Evolutionary conservation across 139 green algal genomes (phyloP).

Genomic region (Tetradesmus obliquus): DNA sequence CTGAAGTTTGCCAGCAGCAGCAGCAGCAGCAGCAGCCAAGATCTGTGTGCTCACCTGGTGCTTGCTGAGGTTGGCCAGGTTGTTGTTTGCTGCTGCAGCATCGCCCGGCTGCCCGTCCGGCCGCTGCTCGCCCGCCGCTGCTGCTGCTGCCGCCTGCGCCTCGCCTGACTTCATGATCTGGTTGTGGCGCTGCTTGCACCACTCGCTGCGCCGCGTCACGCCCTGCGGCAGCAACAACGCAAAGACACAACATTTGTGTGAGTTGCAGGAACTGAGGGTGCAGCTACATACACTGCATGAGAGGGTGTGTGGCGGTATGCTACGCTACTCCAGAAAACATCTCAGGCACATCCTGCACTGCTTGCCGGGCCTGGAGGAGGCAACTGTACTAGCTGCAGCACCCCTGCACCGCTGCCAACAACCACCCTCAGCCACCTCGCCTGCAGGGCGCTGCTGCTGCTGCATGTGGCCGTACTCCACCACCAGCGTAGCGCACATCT

Average conservation of each 20-base stretch:
- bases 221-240: conserved; percentile 20
- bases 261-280: too few relatives aligned
- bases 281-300: too few relatives aligned
- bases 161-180: conserved; percentile 37
- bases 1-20: background rate
- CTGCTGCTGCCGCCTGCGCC: background rate
- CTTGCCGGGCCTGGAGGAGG: too few relatives aligned
- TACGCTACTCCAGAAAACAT: too few relatives aligned
- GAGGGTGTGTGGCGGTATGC: too few relatives aligned
- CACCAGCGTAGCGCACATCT: conserved; percentile 31
- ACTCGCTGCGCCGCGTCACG: conserved; percentile 38
- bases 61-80: conserved; percentile 36
- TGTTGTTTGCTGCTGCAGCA: conserved; percentile 1
- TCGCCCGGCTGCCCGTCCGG: conserved; percentile 16
- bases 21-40: too few relatives aligned
- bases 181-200: conserved; percentile 39
- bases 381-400: too few relatives aligned
- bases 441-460: conserved; percentile 28
- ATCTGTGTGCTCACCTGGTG: conserved; percentile 5
- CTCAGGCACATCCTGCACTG: too few relatives aligned
- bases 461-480: conserved; percentile 39
- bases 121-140: background rate
- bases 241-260: background rate
- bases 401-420: too few relatives aligned
- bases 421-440: background rate